Base-by-base conservation (phyloP, 371 early-diverging fungal genomes). In the Apophysomyces ossiformis region DNA sequence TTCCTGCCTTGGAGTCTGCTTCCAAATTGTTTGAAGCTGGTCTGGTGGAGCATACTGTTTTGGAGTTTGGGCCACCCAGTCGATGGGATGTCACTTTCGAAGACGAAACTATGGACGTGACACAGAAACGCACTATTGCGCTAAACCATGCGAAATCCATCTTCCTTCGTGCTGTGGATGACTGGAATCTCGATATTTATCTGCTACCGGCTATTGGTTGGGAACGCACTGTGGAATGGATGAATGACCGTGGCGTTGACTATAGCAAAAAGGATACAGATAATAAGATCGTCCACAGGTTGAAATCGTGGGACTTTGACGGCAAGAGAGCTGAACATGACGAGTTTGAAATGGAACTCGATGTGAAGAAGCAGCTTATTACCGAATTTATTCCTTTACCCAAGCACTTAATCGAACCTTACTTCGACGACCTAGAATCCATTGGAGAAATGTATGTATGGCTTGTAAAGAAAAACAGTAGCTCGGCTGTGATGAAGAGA, bases 381-480 rank as follows among this genome's bases (percentile, higher is more conserved):
- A 78, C 82, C 9, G 77, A 78, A 46, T 75, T 74, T 56, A 71
- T 82, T 37, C 69, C 66, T 21, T 65, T 82, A 41, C 82, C 76
- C 2, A 58, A 60, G 18, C 46, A 68, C 18, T 45, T 75, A 26
- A 70, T 82, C 35, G 77, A 82, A 32, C 61, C 44, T 1, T 82
- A 73, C 58, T 65, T 82, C 46, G 79, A 82, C 4, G 60, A 57
- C 16, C 63, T 75, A 26, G 57, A 74, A 18, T 44, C 47, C 5
- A 82, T 82, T 68, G 82, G 82, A 39, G 82, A 82, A 66, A 75
- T 82, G 77, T 82, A 82, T 58, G 66, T 82, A 26, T 82, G 82
- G 82, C 74, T 82, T 32, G 77, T 69, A 43, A 78, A 78, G 46
- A 71, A 72, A 26, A 63, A 64, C 16, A 69, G 72, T 37, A 62